Evolutionary conservation across 2,329 filamentous ascomycete species (phyloP).

Genomic region (Colletotrichum sp.): DNA sequence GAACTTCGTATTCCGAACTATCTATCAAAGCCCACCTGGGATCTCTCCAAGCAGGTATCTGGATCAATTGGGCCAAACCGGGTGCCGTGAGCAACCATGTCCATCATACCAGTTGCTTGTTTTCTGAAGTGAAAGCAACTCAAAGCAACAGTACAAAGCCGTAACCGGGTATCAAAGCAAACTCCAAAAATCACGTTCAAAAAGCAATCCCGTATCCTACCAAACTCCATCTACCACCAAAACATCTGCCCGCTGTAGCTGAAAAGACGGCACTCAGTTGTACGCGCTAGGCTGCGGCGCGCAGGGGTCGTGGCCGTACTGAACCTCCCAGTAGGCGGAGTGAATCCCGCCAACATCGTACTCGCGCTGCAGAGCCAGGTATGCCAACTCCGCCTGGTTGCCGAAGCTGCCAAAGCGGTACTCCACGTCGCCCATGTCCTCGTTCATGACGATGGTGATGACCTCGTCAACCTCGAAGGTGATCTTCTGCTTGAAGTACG

Average conservation of each 20-base stretch:
- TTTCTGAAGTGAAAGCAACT: neutral
- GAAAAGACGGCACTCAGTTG: neutral
- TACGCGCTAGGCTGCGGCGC: neutral
- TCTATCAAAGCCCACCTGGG: neutral
- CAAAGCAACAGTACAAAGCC: neutral
- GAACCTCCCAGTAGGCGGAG: slow-evolving; percentile 25
- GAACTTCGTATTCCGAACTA: neutral
- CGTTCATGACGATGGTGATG: slow-evolving; percentile 31
- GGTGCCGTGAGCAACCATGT: neutral
- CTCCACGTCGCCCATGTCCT: slow-evolving; percentile 43
- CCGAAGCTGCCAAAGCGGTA: slow-evolving; percentile 61
- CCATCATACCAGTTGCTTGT: neutral
- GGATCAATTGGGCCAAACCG: neutral
- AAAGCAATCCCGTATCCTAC: neutral
- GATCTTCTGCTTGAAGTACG: slow-evolving; percentile 48
- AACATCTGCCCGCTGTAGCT: neutral
- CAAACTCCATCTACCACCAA: neutral
- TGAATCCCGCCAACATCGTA: neutral
- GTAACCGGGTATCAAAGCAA: neutral
- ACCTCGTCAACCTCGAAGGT: slow-evolving; percentile 54
- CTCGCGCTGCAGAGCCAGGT: slow-evolving; percentile 26
- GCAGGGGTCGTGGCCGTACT: slow-evolving; percentile 14
- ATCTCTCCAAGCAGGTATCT: neutral
- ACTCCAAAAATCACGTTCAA: neutral
- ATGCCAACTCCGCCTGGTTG: slow-evolving; percentile 57